Percentiles rank a stretch among this genome's conserved stretches.
These are phyloP conservation scores for Pseudogymnoascus sp. DNA, from an alignment of 2,329 filamentous ascomycete species.

Conservation along the genomic window DNA sequence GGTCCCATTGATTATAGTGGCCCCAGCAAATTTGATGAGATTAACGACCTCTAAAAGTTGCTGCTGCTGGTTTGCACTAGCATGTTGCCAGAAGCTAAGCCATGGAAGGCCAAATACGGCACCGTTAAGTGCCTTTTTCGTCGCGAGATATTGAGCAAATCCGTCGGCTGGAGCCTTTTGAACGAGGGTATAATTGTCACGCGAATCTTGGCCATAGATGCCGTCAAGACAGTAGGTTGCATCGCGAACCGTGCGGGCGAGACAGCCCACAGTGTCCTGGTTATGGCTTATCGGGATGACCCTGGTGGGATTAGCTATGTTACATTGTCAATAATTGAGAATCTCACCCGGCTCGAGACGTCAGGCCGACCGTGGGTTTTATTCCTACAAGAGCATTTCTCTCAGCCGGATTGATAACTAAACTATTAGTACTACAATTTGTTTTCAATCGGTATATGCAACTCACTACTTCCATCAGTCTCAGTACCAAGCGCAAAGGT, in stretches of 20 bases:
- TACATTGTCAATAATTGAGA: neutral
- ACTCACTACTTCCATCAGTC: conserved; percentile 54
- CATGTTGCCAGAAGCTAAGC: conserved; percentile 60
- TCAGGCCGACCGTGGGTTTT: conserved; percentile 68
- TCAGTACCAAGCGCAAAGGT: conserved; percentile 64
- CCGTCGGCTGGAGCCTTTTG: conserved; percentile 47
- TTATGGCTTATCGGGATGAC: conserved; percentile 59
- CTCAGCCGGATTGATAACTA: conserved; percentile 62
- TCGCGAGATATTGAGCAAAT: conserved; percentile 44
- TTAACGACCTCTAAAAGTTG: conserved; percentile 43
- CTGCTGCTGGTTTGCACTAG: conserved; percentile 44
- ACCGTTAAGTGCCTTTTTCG: conserved; percentile 44
- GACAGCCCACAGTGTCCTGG: conserved; percentile 60
- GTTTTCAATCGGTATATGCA: conserved; percentile 6
- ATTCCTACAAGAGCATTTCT: conserved; percentile 62
- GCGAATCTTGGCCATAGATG: conserved; percentile 54
- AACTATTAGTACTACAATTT: conserved; percentile 4
- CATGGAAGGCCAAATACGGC: conserved; percentile 64
- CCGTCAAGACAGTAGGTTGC: conserved; percentile 57
- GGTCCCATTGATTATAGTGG: conserved; percentile 59
- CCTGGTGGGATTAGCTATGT: conserved; percentile 41
- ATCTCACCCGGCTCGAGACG: conserved; percentile 45
- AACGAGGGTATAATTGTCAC: conserved; percentile 57
- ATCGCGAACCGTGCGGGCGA: conserved; percentile 61
- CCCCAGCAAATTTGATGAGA: conserved; percentile 51